Evolutionary conservation across 164 flowering plant species (phyloP), one percentile per base, ranked within the genome.

Genomic region (Kalanchoe fedtschenkoi): DNA sequence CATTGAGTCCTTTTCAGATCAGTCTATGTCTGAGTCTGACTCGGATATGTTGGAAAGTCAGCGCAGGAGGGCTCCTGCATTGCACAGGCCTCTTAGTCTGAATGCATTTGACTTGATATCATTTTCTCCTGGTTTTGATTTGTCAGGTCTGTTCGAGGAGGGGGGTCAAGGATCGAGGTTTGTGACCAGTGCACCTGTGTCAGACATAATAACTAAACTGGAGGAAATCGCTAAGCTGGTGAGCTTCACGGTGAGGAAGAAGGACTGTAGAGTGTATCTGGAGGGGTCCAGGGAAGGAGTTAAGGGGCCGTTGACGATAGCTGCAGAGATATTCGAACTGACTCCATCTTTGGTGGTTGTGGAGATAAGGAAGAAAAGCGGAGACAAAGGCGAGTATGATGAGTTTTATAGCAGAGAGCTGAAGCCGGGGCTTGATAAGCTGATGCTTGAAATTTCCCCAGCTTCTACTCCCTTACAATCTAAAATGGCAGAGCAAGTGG

Each of bases 311-410:
- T 44, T 44, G 21, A 44, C 51, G 7, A 44, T 44, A 44, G 51
- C 51, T 44, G 51, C 51, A 19, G 51, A 44, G 51, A 44, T 44
- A 44, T 44, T 44, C 51, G 51, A 44, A 19, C 51, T 44, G 51
- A 44, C 51, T 44, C 51, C 51, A 19, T 44, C 51, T 2, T 19
- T 44, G 9, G 51, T 44, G 24, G 51, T 44, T 19, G 51, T 44
- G 22, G 51, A 44, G 8, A 44, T 44, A 44, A 22, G 46, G 19
- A 42, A 42, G 6, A 42, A 42, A 42, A 21, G 46, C 6, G 46
- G 46, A 16, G 46, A 42, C 6, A 42, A 42, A 42, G 46, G 46
- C n/a, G 46, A 42, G 17, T 42, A 42, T 42, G 46, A 37, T 2
- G 39, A 37, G 13, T 37, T 37, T 37, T 37, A 37, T 15, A 37